phyloP scores from a whole-genome alignment of 257 asterid species.

The Cordia subcordata region DNA sequence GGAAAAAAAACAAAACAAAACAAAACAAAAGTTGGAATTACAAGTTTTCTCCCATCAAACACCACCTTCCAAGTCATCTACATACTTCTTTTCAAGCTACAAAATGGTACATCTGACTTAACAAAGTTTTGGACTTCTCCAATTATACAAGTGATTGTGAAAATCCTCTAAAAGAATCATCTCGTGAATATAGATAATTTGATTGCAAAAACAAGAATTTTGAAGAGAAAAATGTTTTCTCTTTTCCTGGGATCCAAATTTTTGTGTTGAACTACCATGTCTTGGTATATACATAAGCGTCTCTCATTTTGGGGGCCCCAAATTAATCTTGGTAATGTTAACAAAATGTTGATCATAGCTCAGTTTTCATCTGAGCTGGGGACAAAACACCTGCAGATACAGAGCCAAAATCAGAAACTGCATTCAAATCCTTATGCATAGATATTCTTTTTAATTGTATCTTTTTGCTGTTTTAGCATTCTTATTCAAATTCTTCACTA shows the following conservation, averaged over 20 bases:
- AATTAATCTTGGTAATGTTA: constrained; percentile 37
- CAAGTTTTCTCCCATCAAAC: no score
- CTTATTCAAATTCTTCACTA: constrained; percentile 14
- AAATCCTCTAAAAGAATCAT: constrained; percentile 23
- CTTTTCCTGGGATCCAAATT: constrained; percentile 5
- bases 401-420: not conserved
- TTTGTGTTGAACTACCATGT: not conserved
- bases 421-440: not conserved
- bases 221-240: constrained; percentile 1
- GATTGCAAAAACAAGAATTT: not conserved
- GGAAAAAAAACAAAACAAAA: no score
- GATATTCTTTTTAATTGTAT: not conserved
- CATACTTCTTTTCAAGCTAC: constrained; percentile 37
- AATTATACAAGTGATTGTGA: constrained; percentile 16
- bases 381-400: constrained; percentile 45
- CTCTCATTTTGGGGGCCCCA: constrained; percentile 80
- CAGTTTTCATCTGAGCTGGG: constrained; percentile 58
- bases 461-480: not conserved
- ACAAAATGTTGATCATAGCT: constrained; percentile 38
- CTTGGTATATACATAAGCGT: constrained; percentile 74
- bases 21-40: no score
- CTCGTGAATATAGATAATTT: no score
- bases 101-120: constrained; percentile 32
- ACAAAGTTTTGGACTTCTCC: constrained; percentile 16
- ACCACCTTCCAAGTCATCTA: constrained; percentile 10